These are phyloP conservation scores for Salinomyces thailandicus DNA, from an alignment of 2,329 filamentous ascomycete genomes.

Conservation along the genomic window DNA sequence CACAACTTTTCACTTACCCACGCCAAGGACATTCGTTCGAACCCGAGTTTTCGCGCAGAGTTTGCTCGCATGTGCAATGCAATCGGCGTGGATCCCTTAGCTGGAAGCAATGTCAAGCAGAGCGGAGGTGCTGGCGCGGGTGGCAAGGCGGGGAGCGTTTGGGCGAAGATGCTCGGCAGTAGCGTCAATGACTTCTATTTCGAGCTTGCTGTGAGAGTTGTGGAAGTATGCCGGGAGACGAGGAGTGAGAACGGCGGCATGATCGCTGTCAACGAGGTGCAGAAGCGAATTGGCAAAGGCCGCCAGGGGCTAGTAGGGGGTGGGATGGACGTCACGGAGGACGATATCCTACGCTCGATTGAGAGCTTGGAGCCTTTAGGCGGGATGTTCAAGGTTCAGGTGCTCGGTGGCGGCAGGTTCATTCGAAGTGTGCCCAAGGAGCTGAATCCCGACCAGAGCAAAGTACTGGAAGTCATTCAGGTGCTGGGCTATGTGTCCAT, in stretches of 20 bases:
- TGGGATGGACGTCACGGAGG: constrained; percentile 70
- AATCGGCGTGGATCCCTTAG: constrained; percentile 90
- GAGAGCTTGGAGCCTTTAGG: constrained; percentile 78
- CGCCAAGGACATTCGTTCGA: constrained; percentile 88
- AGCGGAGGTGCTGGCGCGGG: constrained; percentile 25
- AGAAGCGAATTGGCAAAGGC: constrained; percentile 61
- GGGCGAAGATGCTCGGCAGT: constrained; percentile 83
- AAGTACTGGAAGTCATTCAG: constrained; percentile 83
- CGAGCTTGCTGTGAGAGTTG: constrained; percentile 87
- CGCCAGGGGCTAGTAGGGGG: constrained; percentile 62
- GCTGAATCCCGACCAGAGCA: constrained; percentile 86
- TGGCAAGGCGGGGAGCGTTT: constrained; percentile 57
- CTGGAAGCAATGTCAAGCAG: constrained; percentile 35
- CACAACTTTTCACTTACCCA: constrained; percentile 94
- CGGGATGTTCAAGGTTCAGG: constrained; percentile 74
- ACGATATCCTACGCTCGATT: constrained; percentile 84
- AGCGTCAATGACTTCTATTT: constrained; percentile 98
- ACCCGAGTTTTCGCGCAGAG: constrained; percentile 88
- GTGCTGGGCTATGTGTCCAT: constrained; percentile 82
- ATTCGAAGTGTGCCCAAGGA: constrained; percentile 91
- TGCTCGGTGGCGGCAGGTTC: constrained; percentile 73
- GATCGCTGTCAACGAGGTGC: constrained; percentile 72
- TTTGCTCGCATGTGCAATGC: constrained; percentile 98
- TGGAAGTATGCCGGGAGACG: constrained; percentile 82
- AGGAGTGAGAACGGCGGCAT: constrained; percentile 85